These are phyloP conservation scores for Bolboschoenus planiculmis DNA, from an alignment of 176 grass and related monocot genomes.

Conservation along the genomic window DNA sequence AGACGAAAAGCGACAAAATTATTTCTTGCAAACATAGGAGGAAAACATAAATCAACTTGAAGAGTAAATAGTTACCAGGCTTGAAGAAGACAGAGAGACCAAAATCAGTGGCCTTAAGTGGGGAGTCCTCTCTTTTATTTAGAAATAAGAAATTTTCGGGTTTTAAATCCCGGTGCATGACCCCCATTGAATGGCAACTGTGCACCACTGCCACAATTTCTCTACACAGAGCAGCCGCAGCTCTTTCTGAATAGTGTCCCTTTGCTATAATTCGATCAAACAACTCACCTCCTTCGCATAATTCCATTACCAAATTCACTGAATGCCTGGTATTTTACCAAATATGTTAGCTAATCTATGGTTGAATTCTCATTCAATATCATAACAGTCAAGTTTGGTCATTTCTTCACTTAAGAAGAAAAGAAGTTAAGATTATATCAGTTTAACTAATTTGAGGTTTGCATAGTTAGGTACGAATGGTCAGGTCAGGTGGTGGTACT, in stretches of 20 bases:
- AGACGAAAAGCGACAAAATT: neutral
- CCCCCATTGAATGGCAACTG: constrained; percentile 96
- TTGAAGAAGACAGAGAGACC: constrained; percentile 97
- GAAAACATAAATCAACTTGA: neutral
- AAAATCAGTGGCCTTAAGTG: constrained; percentile 94
- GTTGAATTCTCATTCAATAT: neutral
- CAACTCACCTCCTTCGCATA: constrained; percentile 97
- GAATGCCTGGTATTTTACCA: constrained; percentile 39
- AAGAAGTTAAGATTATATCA: too few relatives aligned
- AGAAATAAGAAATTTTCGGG: constrained; percentile 97
- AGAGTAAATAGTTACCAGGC: constrained; percentile 34
- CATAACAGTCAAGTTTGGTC: neutral
- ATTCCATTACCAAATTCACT: constrained; percentile 95
- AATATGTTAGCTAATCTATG: neutral
- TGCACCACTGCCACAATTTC: constrained; percentile 89
- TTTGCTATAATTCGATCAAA: constrained; percentile 91
- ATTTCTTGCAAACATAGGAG: neutral
- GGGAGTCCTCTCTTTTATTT: constrained; percentile 67
- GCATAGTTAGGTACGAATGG: too few relatives aligned
- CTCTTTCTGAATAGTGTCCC: constrained; percentile 94
- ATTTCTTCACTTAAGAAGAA: too few relatives aligned
- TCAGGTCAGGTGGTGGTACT: neutral
- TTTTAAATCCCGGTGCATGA: constrained; percentile 97
- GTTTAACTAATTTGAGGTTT: too few relatives aligned
- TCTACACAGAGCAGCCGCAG: constrained; percentile 74